These are phyloP conservation scores for Phalaenopsis equestris DNA, from an alignment of 106 monocot species.

Conservation along the genomic window DNA sequence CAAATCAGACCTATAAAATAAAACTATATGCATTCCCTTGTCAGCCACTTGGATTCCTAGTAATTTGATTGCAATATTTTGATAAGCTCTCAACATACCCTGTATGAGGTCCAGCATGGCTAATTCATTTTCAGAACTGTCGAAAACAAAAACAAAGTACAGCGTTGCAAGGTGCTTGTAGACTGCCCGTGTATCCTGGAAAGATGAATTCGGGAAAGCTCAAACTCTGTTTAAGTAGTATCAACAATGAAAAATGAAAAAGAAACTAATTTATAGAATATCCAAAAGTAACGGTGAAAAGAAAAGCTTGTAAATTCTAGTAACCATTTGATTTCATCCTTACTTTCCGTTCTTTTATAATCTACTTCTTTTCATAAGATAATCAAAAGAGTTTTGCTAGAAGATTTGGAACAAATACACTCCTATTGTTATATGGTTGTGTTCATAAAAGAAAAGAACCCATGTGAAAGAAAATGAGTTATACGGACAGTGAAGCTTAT, in stretches of 20 bases:
- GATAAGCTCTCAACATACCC: constrained; percentile 32
- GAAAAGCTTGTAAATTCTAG: neutral
- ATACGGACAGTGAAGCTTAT: neutral
- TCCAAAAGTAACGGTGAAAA: neutral
- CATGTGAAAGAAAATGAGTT: neutral
- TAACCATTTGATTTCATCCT: neutral
- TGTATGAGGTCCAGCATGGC: constrained; percentile 96
- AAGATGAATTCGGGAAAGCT: neutral
- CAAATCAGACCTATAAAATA: neutral
- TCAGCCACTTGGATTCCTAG: neutral
- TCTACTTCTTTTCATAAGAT: neutral
- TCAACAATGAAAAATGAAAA: neutral
- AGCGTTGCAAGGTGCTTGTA: constrained; percentile 93
- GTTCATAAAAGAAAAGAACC: neutral
- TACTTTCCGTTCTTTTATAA: neutral
- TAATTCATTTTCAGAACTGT: constrained; percentile 90
- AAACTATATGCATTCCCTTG: neutral
- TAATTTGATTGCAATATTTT: neutral
- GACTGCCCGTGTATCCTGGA: constrained; percentile 66
- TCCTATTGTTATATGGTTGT: neutral
- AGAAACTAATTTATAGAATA: neutral
- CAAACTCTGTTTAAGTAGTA: neutral
- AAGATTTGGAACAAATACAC: neutral
- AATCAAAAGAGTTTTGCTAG: neutral
- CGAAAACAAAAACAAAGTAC: constrained; percentile 86